Percentiles rank a stretch among this genome's conserved stretches.
phyloP scores from a whole-genome alignment of 148 eudicot genomes.

The Beta vulgaris region DNA sequence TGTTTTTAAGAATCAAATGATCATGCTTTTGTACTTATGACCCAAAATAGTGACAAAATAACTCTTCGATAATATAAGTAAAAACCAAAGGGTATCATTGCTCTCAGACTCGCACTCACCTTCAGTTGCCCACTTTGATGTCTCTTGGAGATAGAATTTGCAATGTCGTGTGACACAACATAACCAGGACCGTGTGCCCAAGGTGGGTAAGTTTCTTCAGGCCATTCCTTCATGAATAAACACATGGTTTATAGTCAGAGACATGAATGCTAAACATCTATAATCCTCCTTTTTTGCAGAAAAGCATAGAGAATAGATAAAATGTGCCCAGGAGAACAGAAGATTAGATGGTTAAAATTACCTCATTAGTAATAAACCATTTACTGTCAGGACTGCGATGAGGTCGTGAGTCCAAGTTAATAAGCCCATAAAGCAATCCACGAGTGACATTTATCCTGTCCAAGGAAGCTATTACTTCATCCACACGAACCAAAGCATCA shows the following conservation, averaged over 20 bases:
- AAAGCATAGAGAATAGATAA: background rate
- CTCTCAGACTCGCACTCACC: slow-evolving; percentile 34
- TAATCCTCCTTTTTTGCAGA: background rate
- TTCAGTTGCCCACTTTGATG: slow-evolving; percentile 61
- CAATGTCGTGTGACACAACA: slow-evolving; percentile 77
- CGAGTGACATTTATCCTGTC: slow-evolving; percentile 49
- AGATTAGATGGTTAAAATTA: slow-evolving; percentile 25
- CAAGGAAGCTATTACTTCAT: slow-evolving; percentile 74
- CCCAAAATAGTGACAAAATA: background rate
- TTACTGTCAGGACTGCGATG: slow-evolving; percentile 89
- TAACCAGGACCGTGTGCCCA: slow-evolving; percentile 99
- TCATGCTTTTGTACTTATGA: background rate
- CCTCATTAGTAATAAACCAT: slow-evolving; percentile 90
- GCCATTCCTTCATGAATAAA: slow-evolving; percentile 71
- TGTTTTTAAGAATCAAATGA: slow-evolving; percentile 8
- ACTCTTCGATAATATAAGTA: no score
- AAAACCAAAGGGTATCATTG: background rate
- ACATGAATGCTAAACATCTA: background rate
- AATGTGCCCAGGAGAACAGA: background rate
- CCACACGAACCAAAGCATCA: slow-evolving; percentile 96
- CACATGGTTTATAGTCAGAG: slow-evolving; percentile 11
- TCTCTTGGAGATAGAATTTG: slow-evolving; percentile 53
- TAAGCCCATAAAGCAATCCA: slow-evolving; percentile 91
- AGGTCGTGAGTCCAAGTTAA: slow-evolving; percentile 78
- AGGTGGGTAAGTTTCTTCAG: slow-evolving; percentile 75